These are phyloP conservation scores for Saccharomycopsis olivae DNA, from an alignment of 805 yeast species.

Conservation along the genomic window DNA sequence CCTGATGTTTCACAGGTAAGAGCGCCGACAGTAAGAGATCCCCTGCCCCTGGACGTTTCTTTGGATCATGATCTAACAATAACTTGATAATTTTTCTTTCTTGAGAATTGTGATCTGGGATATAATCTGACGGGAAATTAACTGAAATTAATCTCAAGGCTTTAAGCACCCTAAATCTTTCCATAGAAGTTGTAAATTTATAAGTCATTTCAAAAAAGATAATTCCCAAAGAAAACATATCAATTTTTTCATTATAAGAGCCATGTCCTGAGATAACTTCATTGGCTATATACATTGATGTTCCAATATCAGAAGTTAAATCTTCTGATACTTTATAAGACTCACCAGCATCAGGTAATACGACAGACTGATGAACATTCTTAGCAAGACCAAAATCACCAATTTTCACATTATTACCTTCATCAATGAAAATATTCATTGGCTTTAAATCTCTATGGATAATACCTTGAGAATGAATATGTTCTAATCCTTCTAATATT, in stretches of 20 bases:
- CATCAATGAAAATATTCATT: conserved; percentile 89
- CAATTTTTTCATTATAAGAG: conserved; percentile 86
- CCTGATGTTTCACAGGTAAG: conserved; percentile 83
- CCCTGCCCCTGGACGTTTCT: conserved; percentile 68
- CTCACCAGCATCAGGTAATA: conserved; percentile 21
- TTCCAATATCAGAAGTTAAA: conserved; percentile 87
- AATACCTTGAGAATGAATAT: conserved; percentile 88
- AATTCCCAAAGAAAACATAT: conserved; percentile 89
- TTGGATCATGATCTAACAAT: conserved; percentile 72
- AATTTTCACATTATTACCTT: conserved; percentile 75
- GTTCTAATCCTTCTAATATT: conserved; percentile 77
- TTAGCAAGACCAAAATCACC: conserved; percentile 98
- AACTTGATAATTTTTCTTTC: conserved; percentile 61
- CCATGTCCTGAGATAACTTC: conserved; percentile 71
- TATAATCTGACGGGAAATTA: conserved; percentile 64
- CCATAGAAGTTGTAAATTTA: conserved; percentile 85
- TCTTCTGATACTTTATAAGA: conserved; percentile 42
- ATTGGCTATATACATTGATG: conserved; percentile 84
- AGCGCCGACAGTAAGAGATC: conserved; percentile 69
- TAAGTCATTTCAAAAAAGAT: conserved; percentile 94
- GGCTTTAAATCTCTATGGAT: conserved; percentile 95
- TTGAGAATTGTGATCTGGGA: conserved; percentile 34
- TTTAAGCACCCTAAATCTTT: conserved; percentile 65
- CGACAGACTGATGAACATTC: conserved; percentile 50
- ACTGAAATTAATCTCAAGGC: conserved; percentile 48